phyloP scores from a whole-genome alignment of 225 moss, liverwort and hornwort species.

The Lunularia cruciata region DNA sequence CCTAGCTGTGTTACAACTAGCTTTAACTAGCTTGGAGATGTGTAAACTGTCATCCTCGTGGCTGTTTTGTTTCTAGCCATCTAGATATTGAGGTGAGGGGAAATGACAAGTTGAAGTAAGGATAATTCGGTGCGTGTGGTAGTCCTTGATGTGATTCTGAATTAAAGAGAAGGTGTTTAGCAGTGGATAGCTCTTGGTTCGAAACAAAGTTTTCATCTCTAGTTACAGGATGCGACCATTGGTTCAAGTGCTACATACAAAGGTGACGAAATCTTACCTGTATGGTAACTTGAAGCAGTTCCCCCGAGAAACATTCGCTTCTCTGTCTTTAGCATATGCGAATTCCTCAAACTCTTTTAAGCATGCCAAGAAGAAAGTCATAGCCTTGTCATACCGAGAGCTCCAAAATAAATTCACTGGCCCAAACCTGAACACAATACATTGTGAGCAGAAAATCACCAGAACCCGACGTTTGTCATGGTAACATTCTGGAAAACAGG shows the following conservation, averaged over 20 bases:
- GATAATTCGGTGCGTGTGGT: too few relatives aligned
- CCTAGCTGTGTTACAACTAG: too few relatives aligned
- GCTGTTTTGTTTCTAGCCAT: too few relatives aligned
- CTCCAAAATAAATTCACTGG: slow-evolving; percentile 97
- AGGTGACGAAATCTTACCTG: slow-evolving; percentile 37
- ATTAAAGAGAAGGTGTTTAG: too few relatives aligned
- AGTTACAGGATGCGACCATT: neutral
- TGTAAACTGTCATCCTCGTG: too few relatives aligned
- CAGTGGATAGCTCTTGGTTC: neutral
- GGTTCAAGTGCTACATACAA: neutral
- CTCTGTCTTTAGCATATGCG: slow-evolving; percentile 75
- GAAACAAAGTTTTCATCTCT: slow-evolving; percentile 39
- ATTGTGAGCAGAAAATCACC: neutral
- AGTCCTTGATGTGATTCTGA: too few relatives aligned
- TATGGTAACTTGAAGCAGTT: slow-evolving; percentile 91
- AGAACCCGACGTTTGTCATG: too few relatives aligned
- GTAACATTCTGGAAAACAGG: too few relatives aligned
- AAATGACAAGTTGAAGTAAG: too few relatives aligned
- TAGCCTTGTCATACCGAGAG: slow-evolving; percentile 92
- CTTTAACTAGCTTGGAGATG: too few relatives aligned
- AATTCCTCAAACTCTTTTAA: slow-evolving; percentile 96
- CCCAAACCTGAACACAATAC: slow-evolving; percentile 49
- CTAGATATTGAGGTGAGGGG: too few relatives aligned
- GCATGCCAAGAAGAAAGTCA: slow-evolving; percentile 91
- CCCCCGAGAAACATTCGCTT: slow-evolving; percentile 56